phyloP scores from a whole-genome alignment of 257 asterid genomes.

The Solanum rostratum region DNA sequence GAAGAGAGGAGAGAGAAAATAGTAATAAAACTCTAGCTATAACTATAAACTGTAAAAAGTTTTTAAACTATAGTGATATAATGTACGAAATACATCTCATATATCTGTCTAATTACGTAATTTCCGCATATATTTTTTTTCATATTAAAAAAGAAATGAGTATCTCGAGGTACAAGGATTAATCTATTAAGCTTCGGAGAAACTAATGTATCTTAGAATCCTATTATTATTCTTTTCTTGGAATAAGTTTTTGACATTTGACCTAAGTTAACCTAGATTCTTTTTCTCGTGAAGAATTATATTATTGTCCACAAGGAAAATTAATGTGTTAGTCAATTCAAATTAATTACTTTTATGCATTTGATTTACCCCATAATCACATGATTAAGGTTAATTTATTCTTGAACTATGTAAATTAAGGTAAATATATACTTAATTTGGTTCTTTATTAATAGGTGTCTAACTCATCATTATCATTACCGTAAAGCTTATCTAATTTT shows the following conservation, averaged over 20 bases:
- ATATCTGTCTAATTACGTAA: too few species aligned
- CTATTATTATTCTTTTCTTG: neutral
- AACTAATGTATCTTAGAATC: neutral
- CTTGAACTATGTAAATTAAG: neutral
- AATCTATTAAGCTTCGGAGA: neutral
- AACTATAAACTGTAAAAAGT: too few species aligned
- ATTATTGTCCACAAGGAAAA: neutral
- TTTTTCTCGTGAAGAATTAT: neutral
- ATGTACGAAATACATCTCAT: too few species aligned
- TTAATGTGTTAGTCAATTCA: neutral
- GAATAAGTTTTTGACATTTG: neutral
- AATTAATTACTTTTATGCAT: neutral
- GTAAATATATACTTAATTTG: too few species aligned
- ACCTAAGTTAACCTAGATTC: neutral
- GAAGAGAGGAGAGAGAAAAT: too few species aligned
- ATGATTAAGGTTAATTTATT: neutral
- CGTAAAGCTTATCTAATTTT: too few species aligned
- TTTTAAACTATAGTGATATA: too few species aligned
- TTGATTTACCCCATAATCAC: neutral
- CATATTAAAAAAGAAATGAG: too few species aligned
- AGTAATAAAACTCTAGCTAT: too few species aligned
- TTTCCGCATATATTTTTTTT: too few species aligned
- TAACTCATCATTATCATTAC: too few species aligned
- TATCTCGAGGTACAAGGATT: neutral
- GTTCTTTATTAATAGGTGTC: too few species aligned